Evolutionary conservation across 306 rosid genomes (phyloP).

Genomic region (Fragaria ananassa): DNA sequence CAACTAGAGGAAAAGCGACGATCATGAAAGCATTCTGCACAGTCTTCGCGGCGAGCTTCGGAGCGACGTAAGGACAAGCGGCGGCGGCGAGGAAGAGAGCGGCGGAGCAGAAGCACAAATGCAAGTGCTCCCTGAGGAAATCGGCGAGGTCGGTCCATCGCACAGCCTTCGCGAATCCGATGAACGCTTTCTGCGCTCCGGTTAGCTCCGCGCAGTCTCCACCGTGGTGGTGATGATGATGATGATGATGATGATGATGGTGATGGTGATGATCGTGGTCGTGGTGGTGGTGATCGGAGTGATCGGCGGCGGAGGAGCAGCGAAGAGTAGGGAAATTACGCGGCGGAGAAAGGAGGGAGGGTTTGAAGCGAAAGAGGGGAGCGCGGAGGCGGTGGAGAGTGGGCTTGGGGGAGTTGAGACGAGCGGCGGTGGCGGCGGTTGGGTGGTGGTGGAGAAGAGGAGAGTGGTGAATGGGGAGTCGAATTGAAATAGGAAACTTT

Average conservation of each 20-base stretch:
- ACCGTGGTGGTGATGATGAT: slow-evolving; percentile 37
- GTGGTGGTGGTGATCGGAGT: slow-evolving; percentile 32
- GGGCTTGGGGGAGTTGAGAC: slow-evolving; percentile 35
- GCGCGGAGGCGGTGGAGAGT: slow-evolving; percentile 23
- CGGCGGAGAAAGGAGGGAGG: slow-evolving; percentile 21
- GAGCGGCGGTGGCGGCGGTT: background rate
- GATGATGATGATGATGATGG: no score
- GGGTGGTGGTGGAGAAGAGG: slow-evolving; percentile 25
- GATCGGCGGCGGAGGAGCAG: slow-evolving; percentile 27
- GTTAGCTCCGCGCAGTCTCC: slow-evolving; percentile 43
- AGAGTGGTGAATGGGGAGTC: slow-evolving; percentile 35
- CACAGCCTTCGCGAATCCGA: slow-evolving; percentile 68
- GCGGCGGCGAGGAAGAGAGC: slow-evolving; percentile 74
- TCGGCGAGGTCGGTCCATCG: slow-evolving; percentile 77
- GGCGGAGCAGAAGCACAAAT: slow-evolving; percentile 72
- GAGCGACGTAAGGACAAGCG: slow-evolving; percentile 71
- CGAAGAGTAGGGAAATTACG: slow-evolving; percentile 32
- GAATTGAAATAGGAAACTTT: slow-evolving; percentile 31
- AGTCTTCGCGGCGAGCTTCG: slow-evolving; percentile 59
- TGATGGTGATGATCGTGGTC: slow-evolving; percentile 10
- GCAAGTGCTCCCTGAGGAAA: slow-evolving; percentile 74
- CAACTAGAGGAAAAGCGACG: slow-evolving; percentile 81
- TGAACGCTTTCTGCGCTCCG: slow-evolving; percentile 56
- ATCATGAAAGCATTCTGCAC: slow-evolving; percentile 67
- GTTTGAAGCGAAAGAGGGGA: slow-evolving; percentile 29